These are phyloP conservation scores for Uronychia binucleata DNA, from an alignment of 73 alveolate genomes.

Conservation along the genomic window DNA sequence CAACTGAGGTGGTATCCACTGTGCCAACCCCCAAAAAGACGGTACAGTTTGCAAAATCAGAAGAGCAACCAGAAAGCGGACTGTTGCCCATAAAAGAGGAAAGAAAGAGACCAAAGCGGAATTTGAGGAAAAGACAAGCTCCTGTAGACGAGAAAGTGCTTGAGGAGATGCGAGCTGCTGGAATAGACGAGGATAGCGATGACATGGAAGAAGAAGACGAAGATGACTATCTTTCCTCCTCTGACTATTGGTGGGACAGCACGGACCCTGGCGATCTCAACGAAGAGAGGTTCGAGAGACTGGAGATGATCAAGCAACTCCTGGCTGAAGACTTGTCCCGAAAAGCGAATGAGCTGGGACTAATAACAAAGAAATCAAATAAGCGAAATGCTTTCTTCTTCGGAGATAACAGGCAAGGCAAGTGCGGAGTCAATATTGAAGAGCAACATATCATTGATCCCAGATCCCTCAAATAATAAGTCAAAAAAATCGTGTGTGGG, in stretches of 20 bases:
- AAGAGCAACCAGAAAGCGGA: not conserved
- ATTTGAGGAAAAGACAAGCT: not conserved
- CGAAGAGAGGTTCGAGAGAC: not conserved
- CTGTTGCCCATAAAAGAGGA: not conserved
- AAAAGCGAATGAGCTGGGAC: not conserved
- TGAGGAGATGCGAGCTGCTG: conserved; percentile 4
- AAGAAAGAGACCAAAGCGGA: not conserved
- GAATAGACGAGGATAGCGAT: conserved; percentile 6
- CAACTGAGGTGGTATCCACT: too few relatives aligned
- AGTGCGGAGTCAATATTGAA: conserved; percentile 45
- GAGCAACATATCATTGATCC: conserved; percentile 38
- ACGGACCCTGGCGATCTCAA: not conserved
- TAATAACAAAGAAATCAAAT: not conserved
- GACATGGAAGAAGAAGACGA: conserved; percentile 5
- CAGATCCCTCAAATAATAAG: conserved; percentile 1
- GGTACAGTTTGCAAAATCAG: not conserved
- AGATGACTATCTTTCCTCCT: conserved; percentile 1
- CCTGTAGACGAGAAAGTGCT: not conserved
- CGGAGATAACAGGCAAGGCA: conserved; percentile 67
- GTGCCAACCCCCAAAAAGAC: too few relatives aligned
- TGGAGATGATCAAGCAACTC: not conserved
- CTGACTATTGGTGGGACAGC: not conserved
- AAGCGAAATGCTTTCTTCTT: conserved; percentile 42
- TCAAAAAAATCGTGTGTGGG: conserved; percentile 50
- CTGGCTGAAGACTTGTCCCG: not conserved